Conservation (phyloP, 2,329 filamentous ascomycete genomes). For the Epichloe typhina region DNA sequence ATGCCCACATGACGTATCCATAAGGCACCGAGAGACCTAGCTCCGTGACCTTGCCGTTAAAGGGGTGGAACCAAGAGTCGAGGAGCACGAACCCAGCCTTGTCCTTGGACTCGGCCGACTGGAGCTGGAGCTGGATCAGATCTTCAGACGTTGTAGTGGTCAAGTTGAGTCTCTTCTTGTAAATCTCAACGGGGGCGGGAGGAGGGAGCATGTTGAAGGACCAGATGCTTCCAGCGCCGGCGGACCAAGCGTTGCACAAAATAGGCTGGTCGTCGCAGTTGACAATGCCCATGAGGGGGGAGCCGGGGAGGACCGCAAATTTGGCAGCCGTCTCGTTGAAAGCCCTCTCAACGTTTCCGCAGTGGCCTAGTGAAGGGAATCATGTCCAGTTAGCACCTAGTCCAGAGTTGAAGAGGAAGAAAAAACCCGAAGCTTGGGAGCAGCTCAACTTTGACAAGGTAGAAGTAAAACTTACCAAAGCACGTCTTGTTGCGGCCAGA, state of each 20-base stretch:
- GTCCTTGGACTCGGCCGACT: conserved; percentile 37
- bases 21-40: conserved; percentile 48
- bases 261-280: conserved; percentile 65
- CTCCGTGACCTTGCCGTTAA: conserved; percentile 54
- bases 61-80: conserved; percentile 63
- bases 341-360: conserved; percentile 48
- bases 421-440: background rate
- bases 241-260: conserved; percentile 63
- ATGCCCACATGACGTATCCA: conserved; percentile 54
- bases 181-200: conserved; percentile 50
- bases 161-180: conserved; percentile 53
- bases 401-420: background rate
- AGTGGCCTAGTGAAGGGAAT: conserved; percentile 39
- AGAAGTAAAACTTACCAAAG: conserved; percentile 35
- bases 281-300: conserved; percentile 55
- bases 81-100: conserved; percentile 34
- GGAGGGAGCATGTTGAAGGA: conserved; percentile 54
- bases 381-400: background rate
- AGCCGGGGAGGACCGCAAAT: conserved; percentile 45
- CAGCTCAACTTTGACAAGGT: background rate
- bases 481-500: conserved; percentile 71
- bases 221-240: conserved; percentile 51
- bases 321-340: conserved; percentile 53
- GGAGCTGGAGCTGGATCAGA: conserved; percentile 45
- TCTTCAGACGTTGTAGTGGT: conserved; percentile 53